phyloP scores from a whole-genome alignment of 2,329 filamentous ascomycete genomes.

The Fusarium guadeloupense region DNA sequence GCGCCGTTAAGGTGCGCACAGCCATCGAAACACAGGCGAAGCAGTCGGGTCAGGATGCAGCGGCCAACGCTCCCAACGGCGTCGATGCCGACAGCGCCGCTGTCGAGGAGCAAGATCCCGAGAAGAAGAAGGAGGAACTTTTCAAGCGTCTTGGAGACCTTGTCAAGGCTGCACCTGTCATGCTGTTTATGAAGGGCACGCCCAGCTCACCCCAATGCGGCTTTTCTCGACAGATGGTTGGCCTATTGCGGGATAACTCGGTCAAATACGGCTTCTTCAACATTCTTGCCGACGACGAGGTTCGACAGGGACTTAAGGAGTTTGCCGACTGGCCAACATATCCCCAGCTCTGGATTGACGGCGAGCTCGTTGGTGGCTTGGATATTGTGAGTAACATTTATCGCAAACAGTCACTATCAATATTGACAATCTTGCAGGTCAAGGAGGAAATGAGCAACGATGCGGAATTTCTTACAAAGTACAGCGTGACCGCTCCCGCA shows the following conservation, averaged over 20 bases:
- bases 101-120: constrained; percentile 61
- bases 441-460: constrained; percentile 92
- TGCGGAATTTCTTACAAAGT: constrained; percentile 81
- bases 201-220: constrained; percentile 88
- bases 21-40: constrained; percentile 86
- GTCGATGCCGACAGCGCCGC: constrained; percentile 50
- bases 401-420: neutral
- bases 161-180: constrained; percentile 94
- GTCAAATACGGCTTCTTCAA: constrained; percentile 99
- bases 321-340: constrained; percentile 99
- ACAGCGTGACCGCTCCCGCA: constrained; percentile 62
- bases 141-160: constrained; percentile 82
- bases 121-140: constrained; percentile 81
- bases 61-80: constrained; percentile 49
- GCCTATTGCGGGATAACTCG: constrained; percentile 83
- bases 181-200: constrained; percentile 99
- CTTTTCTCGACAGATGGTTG: constrained; percentile 91
- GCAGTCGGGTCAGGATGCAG: constrained; percentile 48
- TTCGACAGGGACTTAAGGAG: constrained; percentile 94
- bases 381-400: constrained; percentile 81
- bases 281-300: constrained; percentile 96
- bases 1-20: constrained; percentile 83
- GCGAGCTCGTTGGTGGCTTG: constrained; percentile 89
- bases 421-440: constrained; percentile 65
- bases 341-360: constrained; percentile 91